Evolutionary conservation across 2,329 filamentous ascomycete species (phyloP).

Genomic region (Pestalotiopsis fici): DNA sequence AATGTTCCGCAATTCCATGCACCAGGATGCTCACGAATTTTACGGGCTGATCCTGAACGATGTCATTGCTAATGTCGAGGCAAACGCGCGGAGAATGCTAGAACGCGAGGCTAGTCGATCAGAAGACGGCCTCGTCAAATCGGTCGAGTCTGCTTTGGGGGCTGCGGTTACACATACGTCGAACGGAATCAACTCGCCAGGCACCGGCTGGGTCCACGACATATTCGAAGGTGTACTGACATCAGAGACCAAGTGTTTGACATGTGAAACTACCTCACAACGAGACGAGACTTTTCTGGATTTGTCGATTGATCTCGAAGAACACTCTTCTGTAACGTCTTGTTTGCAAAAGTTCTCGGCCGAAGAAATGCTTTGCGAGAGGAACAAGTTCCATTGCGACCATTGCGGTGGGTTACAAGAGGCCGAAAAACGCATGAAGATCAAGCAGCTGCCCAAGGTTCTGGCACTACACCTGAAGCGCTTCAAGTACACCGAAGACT

Average conservation of each 20-base stretch:
- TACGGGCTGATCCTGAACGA: constrained; percentile 94
- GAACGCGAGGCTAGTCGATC: constrained; percentile 44
- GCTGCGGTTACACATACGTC: constrained; percentile 33
- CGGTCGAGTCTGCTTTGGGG: constrained; percentile 47
- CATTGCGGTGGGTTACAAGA: constrained; percentile 95
- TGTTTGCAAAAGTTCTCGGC: constrained; percentile 95
- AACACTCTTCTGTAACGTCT: constrained; percentile 94
- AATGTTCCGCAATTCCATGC: constrained; percentile 96
- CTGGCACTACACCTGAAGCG: constrained; percentile 91
- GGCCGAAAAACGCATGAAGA: constrained; percentile 99
- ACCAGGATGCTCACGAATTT: constrained; percentile 98
- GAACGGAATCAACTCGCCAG: constrained; percentile 55
- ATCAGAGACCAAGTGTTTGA: constrained; percentile 94
- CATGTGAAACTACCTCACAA: constrained; percentile 93
- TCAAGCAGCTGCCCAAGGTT: constrained; percentile 90
- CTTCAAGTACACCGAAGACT: constrained; percentile 97
- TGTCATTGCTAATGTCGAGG: constrained; percentile 90
- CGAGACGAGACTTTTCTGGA: constrained; percentile 95
- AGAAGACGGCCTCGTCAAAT: constrained; percentile 49
- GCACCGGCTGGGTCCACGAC: constrained; percentile 91
- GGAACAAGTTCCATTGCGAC: constrained; percentile 99
- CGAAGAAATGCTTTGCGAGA: constrained; percentile 97
- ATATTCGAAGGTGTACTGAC: constrained; percentile 94
- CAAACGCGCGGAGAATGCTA: constrained; percentile 70
- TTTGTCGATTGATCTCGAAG: constrained; percentile 90